phyloP scores from a whole-genome alignment of 257 asterid species.

The Przewalskia tangutica region DNA sequence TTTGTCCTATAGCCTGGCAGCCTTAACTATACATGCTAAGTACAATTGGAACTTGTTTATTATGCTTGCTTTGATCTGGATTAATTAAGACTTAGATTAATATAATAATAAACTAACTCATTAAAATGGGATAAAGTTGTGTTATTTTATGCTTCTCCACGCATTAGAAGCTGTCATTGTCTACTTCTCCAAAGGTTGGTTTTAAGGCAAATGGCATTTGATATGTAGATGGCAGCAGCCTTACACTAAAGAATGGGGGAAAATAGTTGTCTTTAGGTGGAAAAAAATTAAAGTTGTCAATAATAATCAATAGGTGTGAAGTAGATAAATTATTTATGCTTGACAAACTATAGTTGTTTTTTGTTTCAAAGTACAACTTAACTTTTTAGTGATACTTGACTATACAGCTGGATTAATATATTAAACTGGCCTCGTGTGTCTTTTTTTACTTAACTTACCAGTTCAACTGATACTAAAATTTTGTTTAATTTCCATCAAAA shows the following conservation, averaged over 20 bases:
- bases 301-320: neutral
- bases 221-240: neutral
- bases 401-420: neutral
- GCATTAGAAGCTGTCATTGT: slow-evolving; percentile 2
- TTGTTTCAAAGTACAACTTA: slow-evolving; percentile 29
- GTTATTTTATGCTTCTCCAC: slow-evolving; percentile 7
- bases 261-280: neutral
- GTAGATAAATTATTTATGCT: neutral
- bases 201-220: slow-evolving; percentile 1
- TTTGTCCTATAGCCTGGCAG: neutral
- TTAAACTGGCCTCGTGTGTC: slow-evolving; percentile 23
- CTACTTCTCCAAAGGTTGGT: neutral
- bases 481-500: neutral
- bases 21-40: slow-evolving; percentile 23
- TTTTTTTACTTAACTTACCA: slow-evolving; percentile 8
- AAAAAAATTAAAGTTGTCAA: neutral
- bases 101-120: neutral
- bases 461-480: slow-evolving; percentile 9
- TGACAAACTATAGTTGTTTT: slow-evolving; percentile 12
- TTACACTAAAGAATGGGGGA: neutral
- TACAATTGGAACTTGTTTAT: slow-evolving; percentile 40
- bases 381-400: slow-evolving; percentile 15
- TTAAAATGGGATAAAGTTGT: slow-evolving; percentile 12
- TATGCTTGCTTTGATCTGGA: slow-evolving; percentile 3
- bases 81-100: neutral